Conservation (phyloP, 345 rosid species). For the Arabidopsis thaliana region TAIR10.1 NC_003071.7:8191501-8192000, state of each 20-base stretch:
- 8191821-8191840: constrained; percentile 42
- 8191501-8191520: constrained; percentile 85
- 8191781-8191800: constrained; percentile 72
- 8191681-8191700: neutral
- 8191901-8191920: constrained; percentile 45
- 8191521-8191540: constrained; percentile 57
- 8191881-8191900: constrained; percentile 37
- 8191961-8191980: neutral
- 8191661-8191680: neutral
- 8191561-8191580: constrained; percentile 79
- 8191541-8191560: constrained; percentile 52
- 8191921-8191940: constrained; percentile 76
- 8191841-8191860: constrained; percentile 50
- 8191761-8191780: constrained; percentile 62
- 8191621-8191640: constrained; percentile 63
- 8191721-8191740: neutral
- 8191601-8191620: constrained; percentile 73
- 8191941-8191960: constrained; percentile 46
- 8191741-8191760: constrained; percentile 67
- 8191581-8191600: constrained; percentile 57
- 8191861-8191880: constrained; percentile 76
- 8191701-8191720: constrained; percentile 3
- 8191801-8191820: constrained; percentile 66
- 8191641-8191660: constrained; percentile 62
- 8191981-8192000: neutral